Evolutionary conservation across 2,329 filamentous ascomycete genomes (phyloP).

Genomic region (Beauveria sp.): DNA sequence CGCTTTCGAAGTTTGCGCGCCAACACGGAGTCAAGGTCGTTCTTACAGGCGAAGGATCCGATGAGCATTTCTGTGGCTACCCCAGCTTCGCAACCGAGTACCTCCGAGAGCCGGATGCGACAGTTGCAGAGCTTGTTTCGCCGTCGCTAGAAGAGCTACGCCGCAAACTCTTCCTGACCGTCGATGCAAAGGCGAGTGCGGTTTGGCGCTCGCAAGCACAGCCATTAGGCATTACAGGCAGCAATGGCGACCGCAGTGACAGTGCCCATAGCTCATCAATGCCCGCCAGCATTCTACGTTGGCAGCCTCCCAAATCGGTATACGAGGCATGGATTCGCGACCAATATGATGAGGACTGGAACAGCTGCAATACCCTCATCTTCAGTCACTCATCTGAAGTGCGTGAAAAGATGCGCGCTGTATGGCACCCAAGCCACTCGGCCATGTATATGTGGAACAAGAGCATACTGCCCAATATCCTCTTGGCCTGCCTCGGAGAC

Average conservation of each 20-base stretch:
- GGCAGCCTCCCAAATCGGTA: neutral
- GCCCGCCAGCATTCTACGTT: neutral
- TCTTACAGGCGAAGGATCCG: conserved; percentile 44
- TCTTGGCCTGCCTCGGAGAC: conserved; percentile 26
- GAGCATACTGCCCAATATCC: conserved; percentile 18
- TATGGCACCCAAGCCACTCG: conserved; percentile 25
- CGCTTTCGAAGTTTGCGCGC: conserved; percentile 37
- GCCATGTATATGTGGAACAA: conserved; percentile 22
- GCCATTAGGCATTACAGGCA: too few species aligned
- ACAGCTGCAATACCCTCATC: conserved; percentile 1
- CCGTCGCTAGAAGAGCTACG: conserved; percentile 7
- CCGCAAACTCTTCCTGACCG: neutral
- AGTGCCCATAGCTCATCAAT: too few species aligned
- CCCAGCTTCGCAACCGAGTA: conserved; percentile 36
- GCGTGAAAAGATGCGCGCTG: conserved; percentile 15
- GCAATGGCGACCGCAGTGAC: too few species aligned
- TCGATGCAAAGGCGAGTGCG: neutral
- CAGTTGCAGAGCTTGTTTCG: conserved; percentile 22
- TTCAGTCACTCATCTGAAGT: conserved; percentile 14
- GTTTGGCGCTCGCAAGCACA: neutral
- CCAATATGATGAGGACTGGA: neutral
- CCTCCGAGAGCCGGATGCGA: conserved; percentile 38
- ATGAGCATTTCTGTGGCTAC: conserved; percentile 50
- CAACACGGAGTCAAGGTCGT: conserved; percentile 45
- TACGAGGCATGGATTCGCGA: neutral